Evolutionary conservation across 225 moss, liverwort and hornwort species (phyloP).

Genomic region (Asterella californica): DNA sequence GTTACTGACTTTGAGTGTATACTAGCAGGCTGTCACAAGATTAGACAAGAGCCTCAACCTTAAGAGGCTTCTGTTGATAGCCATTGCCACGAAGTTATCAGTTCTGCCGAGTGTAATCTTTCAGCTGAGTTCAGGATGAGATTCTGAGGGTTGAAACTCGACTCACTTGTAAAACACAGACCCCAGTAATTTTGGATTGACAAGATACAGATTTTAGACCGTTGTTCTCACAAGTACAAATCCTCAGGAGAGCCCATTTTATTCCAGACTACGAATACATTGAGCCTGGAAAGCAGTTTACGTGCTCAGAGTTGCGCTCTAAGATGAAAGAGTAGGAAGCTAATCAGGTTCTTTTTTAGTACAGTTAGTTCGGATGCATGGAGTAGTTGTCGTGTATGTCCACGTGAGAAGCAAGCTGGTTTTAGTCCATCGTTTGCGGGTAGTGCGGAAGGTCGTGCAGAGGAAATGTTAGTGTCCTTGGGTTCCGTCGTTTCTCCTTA

Average conservation of each 20-base stretch:
- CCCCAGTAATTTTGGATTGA: neutral
- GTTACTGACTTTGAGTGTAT: constrained; percentile 21
- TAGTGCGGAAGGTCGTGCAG: no score
- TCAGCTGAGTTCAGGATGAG: neutral
- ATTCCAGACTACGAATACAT: no score
- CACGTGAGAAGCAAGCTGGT: no score
- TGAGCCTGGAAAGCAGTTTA: no score
- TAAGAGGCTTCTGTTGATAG: neutral
- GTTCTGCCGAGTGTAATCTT: neutral
- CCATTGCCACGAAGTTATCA: neutral
- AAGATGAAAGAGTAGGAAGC: no score
- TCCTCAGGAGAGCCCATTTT: neutral
- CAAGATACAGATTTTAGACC: neutral
- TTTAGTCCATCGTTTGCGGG: no score
- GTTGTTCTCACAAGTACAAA: neutral
- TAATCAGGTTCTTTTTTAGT: no score
- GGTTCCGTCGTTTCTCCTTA: no score
- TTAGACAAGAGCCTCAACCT: constrained; percentile 3
- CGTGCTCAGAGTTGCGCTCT: no score
- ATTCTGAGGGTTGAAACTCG: neutral
- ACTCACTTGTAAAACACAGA: neutral
- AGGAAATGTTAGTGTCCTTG: no score
- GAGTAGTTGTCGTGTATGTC: no score
- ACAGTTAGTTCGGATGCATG: no score
- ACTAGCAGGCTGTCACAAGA: constrained; percentile 16